A percentile compares a stretch with the other conserved stretches of the same genome.
These are phyloP conservation scores for Cutaneotrichosporon spelunceum DNA, from an alignment of 1,284 basidiomycete genomes.

Conservation along the genomic window DNA sequence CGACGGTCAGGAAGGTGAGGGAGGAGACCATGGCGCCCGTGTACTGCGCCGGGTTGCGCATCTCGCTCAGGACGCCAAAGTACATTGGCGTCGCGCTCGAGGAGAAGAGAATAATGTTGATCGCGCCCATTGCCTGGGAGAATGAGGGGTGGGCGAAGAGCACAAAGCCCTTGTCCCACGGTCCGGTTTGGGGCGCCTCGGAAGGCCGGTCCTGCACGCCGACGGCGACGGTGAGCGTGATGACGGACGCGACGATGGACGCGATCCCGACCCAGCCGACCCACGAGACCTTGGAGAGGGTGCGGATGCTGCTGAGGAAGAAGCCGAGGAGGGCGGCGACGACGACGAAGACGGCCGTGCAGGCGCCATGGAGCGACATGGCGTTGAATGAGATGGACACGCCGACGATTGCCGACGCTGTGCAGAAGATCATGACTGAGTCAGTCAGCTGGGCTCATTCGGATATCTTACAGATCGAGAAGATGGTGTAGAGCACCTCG, in stretches of 20 bases:
- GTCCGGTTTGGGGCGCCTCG: conserved; percentile 35
- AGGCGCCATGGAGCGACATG: conserved; percentile 37
- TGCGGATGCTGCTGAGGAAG: conserved; percentile 38
- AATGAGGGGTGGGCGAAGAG: conserved; percentile 34
- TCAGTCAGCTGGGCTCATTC: background rate
- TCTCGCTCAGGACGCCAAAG: conserved; percentile 29
- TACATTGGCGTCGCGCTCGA: conserved; percentile 21
- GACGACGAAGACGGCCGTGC: conserved; percentile 41
- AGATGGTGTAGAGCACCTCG: conserved; percentile 28
- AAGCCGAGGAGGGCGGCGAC: conserved; percentile 33
- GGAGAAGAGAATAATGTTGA: conserved; percentile 23
- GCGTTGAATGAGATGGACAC: conserved; percentile 39
- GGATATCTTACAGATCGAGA: conserved; percentile 13
- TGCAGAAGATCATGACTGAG: conserved; percentile 27
- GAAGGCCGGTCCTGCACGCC: conserved; percentile 44
- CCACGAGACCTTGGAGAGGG: conserved; percentile 37
- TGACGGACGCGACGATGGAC: conserved; percentile 30
- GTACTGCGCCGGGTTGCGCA: conserved; percentile 32
- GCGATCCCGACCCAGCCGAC: conserved; percentile 43
- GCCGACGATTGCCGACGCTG: conserved; percentile 33
- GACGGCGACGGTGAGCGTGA: conserved; percentile 44
- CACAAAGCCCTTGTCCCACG: conserved; percentile 37
- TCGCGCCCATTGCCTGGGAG: conserved; percentile 28
- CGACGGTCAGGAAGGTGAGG: conserved; percentile 24
- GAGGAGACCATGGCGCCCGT: conserved; percentile 21